These are phyloP conservation scores for Fusarium heterosporum DNA, from an alignment of 2,329 filamentous ascomycete genomes.

Conservation along the genomic window DNA sequence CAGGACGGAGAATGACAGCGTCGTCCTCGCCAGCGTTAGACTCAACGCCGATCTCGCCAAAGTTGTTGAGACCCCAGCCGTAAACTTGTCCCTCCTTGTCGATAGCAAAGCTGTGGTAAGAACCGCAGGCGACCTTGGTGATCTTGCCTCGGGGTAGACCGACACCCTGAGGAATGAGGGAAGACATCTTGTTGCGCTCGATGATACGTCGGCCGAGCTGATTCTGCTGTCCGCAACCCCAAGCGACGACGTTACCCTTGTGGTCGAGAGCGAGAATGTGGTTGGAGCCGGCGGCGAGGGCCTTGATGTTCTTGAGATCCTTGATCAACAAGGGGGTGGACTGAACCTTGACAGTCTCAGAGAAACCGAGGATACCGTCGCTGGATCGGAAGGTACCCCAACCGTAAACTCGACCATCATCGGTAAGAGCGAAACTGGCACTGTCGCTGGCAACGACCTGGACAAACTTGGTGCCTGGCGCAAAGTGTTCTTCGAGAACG, in stretches of 20 bases:
- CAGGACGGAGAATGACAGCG: constrained; percentile 78
- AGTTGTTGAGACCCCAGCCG: constrained; percentile 89
- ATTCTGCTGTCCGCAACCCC: constrained; percentile 78
- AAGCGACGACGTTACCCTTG: constrained; percentile 74
- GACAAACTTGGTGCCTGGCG: constrained; percentile 68
- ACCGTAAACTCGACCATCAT: constrained; percentile 80
- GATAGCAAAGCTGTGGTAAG: constrained; percentile 86
- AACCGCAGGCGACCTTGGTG: constrained; percentile 68
- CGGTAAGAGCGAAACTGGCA: constrained; percentile 79
- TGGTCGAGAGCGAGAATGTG: constrained; percentile 76
- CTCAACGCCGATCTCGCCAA: constrained; percentile 78
- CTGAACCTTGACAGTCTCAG: constrained; percentile 63
- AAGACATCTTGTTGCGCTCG: constrained; percentile 71
- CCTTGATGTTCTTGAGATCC: constrained; percentile 72
- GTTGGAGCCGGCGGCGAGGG: constrained; percentile 75
- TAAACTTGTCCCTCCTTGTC: constrained; percentile 77
- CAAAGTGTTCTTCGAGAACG: constrained; percentile 69
- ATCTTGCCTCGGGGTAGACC: constrained; percentile 70
- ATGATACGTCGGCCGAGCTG: constrained; percentile 71
- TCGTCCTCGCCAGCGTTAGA: constrained; percentile 65
- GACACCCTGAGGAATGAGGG: constrained; percentile 70
- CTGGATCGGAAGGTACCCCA: constrained; percentile 83
- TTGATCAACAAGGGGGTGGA: constrained; percentile 66
- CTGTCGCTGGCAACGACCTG: constrained; percentile 80
- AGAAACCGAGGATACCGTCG: constrained; percentile 75